phyloP scores from a whole-genome alignment of 2,329 filamentous ascomycete species.

The Daldinia sp. region DNA sequence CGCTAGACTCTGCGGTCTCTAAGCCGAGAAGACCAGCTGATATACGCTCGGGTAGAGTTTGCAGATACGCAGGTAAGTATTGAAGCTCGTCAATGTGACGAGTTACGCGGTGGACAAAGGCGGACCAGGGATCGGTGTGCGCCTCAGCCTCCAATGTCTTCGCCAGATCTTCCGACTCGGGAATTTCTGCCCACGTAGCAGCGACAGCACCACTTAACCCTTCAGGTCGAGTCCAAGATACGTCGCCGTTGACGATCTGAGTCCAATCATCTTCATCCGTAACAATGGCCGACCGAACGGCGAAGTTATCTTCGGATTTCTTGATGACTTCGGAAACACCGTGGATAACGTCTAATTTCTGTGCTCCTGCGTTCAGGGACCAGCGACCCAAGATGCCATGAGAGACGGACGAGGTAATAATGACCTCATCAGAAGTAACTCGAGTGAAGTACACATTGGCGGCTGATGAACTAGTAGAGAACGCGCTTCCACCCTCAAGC shows the following conservation, averaged over 20 bases:
- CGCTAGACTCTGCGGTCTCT: conserved; percentile 58
- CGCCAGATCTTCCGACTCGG: conserved; percentile 78
- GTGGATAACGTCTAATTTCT: conserved; percentile 67
- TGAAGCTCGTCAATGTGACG: conserved; percentile 85
- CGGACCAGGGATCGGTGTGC: conserved; percentile 80
- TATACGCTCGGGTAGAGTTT: conserved; percentile 75
- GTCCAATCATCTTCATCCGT: conserved; percentile 80
- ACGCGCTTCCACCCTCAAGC: conserved; percentile 76
- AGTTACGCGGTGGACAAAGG: conserved; percentile 88
- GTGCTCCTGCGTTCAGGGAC: conserved; percentile 64
- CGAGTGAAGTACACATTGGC: conserved; percentile 92
- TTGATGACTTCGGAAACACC: conserved; percentile 86
- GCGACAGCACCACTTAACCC: conserved; percentile 83
- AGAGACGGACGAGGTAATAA: conserved; percentile 80
- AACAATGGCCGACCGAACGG: conserved; percentile 81
- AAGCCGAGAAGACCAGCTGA: conserved; percentile 73
- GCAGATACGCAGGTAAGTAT: conserved; percentile 79
- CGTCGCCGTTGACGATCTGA: conserved; percentile 83
- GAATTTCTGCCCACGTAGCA: conserved; percentile 83
- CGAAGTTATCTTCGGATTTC: conserved; percentile 75
- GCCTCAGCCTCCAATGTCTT: conserved; percentile 88
- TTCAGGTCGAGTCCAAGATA: conserved; percentile 85
- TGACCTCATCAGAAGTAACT: conserved; percentile 78
- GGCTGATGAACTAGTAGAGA: conserved; percentile 81
- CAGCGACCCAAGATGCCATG: conserved; percentile 82